These are phyloP conservation scores for Melastoma malabathricum DNA, from an alignment of 345 rosid species.

Conservation along the genomic window DNA sequence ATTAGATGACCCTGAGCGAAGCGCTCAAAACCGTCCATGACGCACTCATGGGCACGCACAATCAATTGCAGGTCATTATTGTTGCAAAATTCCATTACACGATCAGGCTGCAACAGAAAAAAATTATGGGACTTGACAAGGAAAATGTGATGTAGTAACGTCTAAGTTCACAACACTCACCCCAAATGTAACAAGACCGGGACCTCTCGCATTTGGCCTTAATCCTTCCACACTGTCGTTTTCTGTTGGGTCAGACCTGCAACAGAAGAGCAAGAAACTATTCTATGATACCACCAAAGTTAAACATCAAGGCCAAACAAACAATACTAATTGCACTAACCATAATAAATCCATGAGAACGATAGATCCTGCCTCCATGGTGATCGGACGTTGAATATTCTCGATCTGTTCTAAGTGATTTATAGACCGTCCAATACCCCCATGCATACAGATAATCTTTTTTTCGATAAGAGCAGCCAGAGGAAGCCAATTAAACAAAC, in stretches of 20 bases:
- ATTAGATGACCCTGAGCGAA: conserved; percentile 96
- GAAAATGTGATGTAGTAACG: neutral
- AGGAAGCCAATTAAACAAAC: conserved; percentile 96
- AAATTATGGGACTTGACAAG: neutral
- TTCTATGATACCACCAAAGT: neutral
- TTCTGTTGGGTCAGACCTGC: conserved; percentile 98
- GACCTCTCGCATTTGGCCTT: conserved; percentile 98
- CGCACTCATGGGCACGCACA: conserved; percentile 97
- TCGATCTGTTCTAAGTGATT: conserved; percentile 95
- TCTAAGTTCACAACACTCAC: conserved; percentile 27
- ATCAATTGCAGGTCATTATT: conserved; percentile 97
- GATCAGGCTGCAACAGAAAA: conserved; percentile 65
- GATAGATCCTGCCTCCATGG: conserved; percentile 95
- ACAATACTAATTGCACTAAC: conserved; percentile 25
- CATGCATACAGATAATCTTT: conserved; percentile 98
- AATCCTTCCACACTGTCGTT: conserved; percentile 98
- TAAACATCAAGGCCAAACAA: neutral
- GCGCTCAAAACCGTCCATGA: conserved; percentile 99
- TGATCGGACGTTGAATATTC: conserved; percentile 85
- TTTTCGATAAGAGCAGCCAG: conserved; percentile 90
- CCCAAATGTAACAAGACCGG: conserved; percentile 97
- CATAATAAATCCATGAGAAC: conserved; percentile 95
- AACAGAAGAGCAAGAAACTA: conserved; percentile 4
- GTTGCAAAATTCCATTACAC: conserved; percentile 96
- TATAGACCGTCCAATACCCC: conserved; percentile 97